These are phyloP conservation scores for Alectoria sarmentosa DNA, from an alignment of 495 filamentous ascomycete species.

Conservation along the genomic window DNA sequence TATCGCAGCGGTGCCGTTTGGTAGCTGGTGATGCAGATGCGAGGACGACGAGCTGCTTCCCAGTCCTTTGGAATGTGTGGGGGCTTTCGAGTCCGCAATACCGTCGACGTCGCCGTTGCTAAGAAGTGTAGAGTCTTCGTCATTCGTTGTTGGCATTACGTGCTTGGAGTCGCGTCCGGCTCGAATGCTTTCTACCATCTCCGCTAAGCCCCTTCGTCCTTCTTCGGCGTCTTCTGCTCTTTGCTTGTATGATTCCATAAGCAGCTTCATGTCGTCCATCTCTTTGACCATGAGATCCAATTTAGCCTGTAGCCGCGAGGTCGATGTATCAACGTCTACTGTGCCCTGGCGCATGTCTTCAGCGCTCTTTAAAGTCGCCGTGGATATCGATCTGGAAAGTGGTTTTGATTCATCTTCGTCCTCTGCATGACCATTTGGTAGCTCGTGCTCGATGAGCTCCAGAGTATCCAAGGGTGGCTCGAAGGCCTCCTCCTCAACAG, in stretches of 20 bases:
- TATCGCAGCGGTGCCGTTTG: slow-evolving; percentile 19
- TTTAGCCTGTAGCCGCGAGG: slow-evolving; percentile 54
- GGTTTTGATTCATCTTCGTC: slow-evolving; percentile 26
- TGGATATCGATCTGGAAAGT: slow-evolving; percentile 28
- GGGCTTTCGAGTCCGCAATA: background rate
- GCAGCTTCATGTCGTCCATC: slow-evolving; percentile 73
- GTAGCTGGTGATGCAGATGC: slow-evolving; percentile 6
- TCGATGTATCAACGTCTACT: slow-evolving; percentile 34
- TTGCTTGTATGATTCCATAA: slow-evolving; percentile 68
- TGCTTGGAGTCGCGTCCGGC: slow-evolving; percentile 16
- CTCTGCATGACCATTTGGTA: slow-evolving; percentile 19
- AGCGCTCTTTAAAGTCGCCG: slow-evolving; percentile 29
- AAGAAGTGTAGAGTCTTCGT: slow-evolving; percentile 9
- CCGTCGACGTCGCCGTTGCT: background rate
- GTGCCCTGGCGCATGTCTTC: slow-evolving; percentile 37
- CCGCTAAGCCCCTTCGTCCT: slow-evolving; percentile 70
- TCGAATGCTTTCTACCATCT: slow-evolving; percentile 82
- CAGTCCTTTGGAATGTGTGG: background rate
- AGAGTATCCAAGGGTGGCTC: slow-evolving; percentile 31
- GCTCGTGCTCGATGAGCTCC: slow-evolving; percentile 19
- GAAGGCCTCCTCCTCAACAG: slow-evolving; percentile 30
- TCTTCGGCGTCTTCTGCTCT: slow-evolving; percentile 75
- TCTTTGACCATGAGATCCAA: slow-evolving; percentile 74
- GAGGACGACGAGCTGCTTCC: slow-evolving; percentile 4
- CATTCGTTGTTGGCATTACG: background rate